phyloP scores from a whole-genome alignment of 495 filamentous ascomycete species.

The Tricharina praecox region DNA sequence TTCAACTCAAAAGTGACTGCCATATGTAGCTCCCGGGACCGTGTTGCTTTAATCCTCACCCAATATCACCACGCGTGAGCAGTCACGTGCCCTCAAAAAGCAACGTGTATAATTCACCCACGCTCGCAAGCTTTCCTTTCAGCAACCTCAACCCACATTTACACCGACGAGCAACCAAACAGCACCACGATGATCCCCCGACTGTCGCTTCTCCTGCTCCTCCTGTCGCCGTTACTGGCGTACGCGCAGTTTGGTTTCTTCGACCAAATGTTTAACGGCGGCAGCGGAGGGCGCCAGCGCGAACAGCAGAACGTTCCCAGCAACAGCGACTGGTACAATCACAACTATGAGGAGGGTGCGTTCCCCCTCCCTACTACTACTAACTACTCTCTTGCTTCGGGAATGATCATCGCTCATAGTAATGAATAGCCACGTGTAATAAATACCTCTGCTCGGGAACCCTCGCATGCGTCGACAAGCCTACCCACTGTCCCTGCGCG shows the following conservation, averaged over 20 bases:
- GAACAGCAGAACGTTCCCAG: slow-evolving; percentile 44
- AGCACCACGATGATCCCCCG: neutral
- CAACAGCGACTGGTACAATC: slow-evolving; percentile 49
- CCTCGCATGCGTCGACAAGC: slow-evolving; percentile 57
- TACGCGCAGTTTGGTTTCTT: slow-evolving; percentile 47
- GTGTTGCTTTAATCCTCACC: no score
- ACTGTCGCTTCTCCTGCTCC: neutral
- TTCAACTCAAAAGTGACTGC: no score
- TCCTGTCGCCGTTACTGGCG: neutral
- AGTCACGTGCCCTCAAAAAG: neutral
- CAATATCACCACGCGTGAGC: no score
- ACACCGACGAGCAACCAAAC: no score
- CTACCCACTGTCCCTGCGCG: slow-evolving; percentile 61
- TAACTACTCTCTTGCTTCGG: no score
- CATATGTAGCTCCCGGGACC: no score
- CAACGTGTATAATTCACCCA: neutral
- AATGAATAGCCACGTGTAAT: slow-evolving; percentile 42
- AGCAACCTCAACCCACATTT: no score
- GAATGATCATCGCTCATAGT: no score
- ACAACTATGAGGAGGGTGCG: slow-evolving; percentile 42
- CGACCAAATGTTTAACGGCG: slow-evolving; percentile 55
- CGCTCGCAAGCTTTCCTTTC: neutral
- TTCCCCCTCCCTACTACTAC: slow-evolving; percentile 4
- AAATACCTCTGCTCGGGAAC: slow-evolving; percentile 60
- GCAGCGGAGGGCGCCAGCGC: slow-evolving; percentile 17